These are phyloP conservation scores for Lecanosticta acicola DNA, from an alignment of 2,329 filamentous ascomycete genomes.

Conservation along the genomic window DNA sequence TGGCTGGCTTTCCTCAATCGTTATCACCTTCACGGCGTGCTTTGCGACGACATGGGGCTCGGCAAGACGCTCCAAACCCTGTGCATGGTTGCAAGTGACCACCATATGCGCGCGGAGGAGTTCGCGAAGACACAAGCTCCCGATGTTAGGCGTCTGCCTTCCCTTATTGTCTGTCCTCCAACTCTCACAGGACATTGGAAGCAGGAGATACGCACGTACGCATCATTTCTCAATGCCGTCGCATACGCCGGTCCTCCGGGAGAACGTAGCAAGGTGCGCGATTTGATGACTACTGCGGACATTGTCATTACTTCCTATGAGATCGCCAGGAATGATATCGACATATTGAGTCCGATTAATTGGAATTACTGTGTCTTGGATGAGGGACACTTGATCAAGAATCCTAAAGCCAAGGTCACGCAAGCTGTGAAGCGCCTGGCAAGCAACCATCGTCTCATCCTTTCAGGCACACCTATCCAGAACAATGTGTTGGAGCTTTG, in stretches of 20 bases:
- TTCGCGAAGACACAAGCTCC: constrained; percentile 73
- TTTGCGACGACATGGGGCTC: constrained; percentile 98
- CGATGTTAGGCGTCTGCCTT: constrained; percentile 75
- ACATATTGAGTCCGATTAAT: constrained; percentile 71
- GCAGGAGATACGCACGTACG: constrained; percentile 92
- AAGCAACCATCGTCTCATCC: constrained; percentile 91
- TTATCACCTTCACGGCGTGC: constrained; percentile 94
- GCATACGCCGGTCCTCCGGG: constrained; percentile 86
- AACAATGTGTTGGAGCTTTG: constrained; percentile 96
- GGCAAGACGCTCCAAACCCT: constrained; percentile 96
- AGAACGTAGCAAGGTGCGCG: constrained; percentile 67
- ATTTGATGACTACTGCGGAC: constrained; percentile 69
- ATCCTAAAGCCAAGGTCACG: constrained; percentile 93
- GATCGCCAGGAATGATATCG: constrained; percentile 92
- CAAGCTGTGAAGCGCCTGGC: constrained; percentile 82
- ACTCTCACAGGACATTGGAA: constrained; percentile 98
- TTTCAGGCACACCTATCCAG: constrained; percentile 95
- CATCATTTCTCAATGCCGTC: constrained; percentile 83
- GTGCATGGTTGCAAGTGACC: constrained; percentile 96
- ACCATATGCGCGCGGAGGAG: constrained; percentile 87
- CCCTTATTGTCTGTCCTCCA: constrained; percentile 91
- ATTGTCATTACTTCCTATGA: constrained; percentile 98
- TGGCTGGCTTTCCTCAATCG: constrained; percentile 98
- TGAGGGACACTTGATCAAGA: constrained; percentile 97
- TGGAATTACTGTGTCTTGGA: constrained; percentile 99